Conservation (phyloP, 2,329 filamentous ascomycete genomes). For the Cladophialophora chaetospira region DNA sequence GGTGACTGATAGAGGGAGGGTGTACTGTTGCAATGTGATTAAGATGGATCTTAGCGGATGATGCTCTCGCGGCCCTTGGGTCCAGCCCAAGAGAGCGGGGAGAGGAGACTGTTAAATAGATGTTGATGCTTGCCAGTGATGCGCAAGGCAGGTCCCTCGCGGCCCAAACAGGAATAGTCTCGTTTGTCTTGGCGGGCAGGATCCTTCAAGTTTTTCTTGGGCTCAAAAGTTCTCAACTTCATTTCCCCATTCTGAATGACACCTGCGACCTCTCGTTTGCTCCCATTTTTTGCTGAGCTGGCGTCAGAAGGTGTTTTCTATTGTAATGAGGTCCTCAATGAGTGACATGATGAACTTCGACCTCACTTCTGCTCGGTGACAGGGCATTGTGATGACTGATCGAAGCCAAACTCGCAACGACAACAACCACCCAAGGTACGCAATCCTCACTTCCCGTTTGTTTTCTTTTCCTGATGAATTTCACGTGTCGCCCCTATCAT, state of each 20-base stretch:
- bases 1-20: background rate
- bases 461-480: slow-evolving; percentile 54
- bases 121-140: background rate
- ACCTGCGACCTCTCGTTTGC: background rate
- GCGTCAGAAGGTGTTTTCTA: background rate
- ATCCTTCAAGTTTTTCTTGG: background rate
- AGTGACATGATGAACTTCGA: background rate
- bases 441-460: slow-evolving; percentile 10
- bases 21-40: background rate
- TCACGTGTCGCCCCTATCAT: slow-evolving; percentile 65
- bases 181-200: slow-evolving; percentile 16
- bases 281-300: background rate
- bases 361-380: no score
- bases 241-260: background rate
- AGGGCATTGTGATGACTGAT: no score
- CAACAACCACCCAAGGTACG: background rate
- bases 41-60: background rate
- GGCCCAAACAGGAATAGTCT: slow-evolving; percentile 13
- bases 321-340: background rate
- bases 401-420: no score
- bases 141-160: background rate
- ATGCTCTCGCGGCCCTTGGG: slow-evolving; percentile 5
- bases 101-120: slow-evolving; percentile 17
- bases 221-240: background rate
- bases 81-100: slow-evolving; percentile 12